Evolutionary conservation across 352 stramenopile genomes (phyloP), one percentile per base, ranked within the genome.

Genomic region (Phytophthora multivora): DNA sequence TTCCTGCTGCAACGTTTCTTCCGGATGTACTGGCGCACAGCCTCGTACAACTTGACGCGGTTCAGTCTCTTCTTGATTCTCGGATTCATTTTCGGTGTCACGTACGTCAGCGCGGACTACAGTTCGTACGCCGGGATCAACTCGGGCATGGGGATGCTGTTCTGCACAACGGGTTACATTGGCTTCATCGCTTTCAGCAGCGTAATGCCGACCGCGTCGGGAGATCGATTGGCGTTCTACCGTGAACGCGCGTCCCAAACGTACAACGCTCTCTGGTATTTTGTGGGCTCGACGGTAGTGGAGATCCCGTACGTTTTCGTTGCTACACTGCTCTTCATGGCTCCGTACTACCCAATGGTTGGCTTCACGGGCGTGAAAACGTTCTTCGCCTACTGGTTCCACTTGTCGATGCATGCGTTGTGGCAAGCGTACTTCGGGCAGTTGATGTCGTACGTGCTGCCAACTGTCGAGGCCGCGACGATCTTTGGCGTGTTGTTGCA

Each of bases 161-260:
- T 93, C 63, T 67, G 79, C 2, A 70, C 80, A 0, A 83, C 83
- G 0, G 40, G 82, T 23, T 96, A 97, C 43, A 64, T 90, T 23
- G 76, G 76, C 2, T 71, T 95, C 18, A 76, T 90, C 9, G 74
- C 76, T 13, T 86, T 96, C 48, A 77, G 84, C 23, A 87, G 70
- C 1, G 69, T 88, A 0, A 51, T 95, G 5, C 73, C 86, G 5
- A 60, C 91, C 5, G 78, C 91, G 54, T 73, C 86, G 51, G 66
- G 83, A 33, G 80, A 96, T 35, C 76, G 91, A n/a, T 77, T 83
- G 19, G 81, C 83, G 23, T 98, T 90, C 45, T 97, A 97, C 71
- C 71, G 87, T 13, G 90, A 97, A 58, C 85, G 90, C 19, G 79
- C 83, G 8, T 69, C 80, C 1, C 59, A 86, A 31, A 95, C 92